These are phyloP conservation scores for Acanthamoeba royreba DNA, from an alignment of 208 protist genomes.

Conservation along the genomic window DNA sequence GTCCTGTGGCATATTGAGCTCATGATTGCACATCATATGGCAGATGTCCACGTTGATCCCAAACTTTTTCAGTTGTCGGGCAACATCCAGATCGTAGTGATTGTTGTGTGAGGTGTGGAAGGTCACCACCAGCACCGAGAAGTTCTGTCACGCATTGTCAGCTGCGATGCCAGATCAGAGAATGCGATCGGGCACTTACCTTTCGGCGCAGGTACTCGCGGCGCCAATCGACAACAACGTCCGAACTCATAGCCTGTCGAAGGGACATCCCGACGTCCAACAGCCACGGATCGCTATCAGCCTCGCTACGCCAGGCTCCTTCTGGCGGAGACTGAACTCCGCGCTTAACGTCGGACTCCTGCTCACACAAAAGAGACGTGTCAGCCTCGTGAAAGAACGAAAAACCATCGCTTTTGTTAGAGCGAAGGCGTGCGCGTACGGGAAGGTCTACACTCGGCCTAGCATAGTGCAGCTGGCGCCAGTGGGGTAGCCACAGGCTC, in stretches of 20 bases:
- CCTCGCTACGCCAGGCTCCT: not conserved
- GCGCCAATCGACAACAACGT: not conserved
- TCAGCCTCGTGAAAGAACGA: not conserved
- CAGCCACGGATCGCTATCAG: not conserved
- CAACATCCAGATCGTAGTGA: not conserved
- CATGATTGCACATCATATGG: constrained; percentile 1
- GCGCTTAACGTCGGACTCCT: not conserved
- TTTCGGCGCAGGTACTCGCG: not conserved
- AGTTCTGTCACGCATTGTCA: not conserved
- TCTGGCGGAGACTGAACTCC: not conserved
- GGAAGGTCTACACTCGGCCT: not conserved
- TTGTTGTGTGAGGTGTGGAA: constrained; percentile 1
- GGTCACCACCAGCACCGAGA: not conserved
- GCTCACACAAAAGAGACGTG: not conserved
- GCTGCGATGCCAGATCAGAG: too few relatives aligned
- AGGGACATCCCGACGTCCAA: not conserved
- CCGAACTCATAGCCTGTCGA: not conserved
- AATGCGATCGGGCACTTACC: not conserved
- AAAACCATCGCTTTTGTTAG: not conserved
- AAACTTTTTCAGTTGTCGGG: not conserved
- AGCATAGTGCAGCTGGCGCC: not conserved
- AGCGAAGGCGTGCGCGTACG: not conserved
- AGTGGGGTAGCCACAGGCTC: not conserved
- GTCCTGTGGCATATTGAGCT: not conserved
- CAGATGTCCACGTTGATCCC: not conserved